phyloP scores from a whole-genome alignment of 2,329 filamentous ascomycete genomes.

The Incumbomyces delicatus region DNA sequence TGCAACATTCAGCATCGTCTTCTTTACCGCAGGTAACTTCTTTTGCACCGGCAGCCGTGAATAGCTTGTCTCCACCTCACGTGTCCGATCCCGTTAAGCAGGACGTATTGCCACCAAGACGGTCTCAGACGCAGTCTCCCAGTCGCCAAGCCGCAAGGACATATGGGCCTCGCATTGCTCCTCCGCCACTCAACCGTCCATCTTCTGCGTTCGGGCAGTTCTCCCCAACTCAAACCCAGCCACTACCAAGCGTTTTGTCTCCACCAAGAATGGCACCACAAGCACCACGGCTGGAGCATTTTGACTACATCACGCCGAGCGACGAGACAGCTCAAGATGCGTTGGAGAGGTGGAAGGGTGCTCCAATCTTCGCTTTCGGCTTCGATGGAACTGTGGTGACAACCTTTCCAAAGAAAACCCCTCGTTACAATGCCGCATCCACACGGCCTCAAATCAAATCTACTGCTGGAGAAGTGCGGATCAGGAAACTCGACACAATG shows the following conservation, averaged over 20 bases:
- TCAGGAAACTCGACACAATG: slow-evolving; percentile 65
- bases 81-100: slow-evolving; percentile 1
- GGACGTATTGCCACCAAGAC: slow-evolving; percentile 29
- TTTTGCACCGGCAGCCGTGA: slow-evolving; percentile 16
- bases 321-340: slow-evolving; percentile 57
- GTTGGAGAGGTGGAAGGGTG: slow-evolving; percentile 81
- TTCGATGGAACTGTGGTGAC: slow-evolving; percentile 74
- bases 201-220: slow-evolving; percentile 44
- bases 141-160: slow-evolving; percentile 43
- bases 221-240: slow-evolving; percentile 22
- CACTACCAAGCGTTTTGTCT: slow-evolving; percentile 19
- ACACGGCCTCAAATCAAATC: slow-evolving; percentile 68
- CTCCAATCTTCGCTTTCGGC: slow-evolving; percentile 78
- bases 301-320: slow-evolving; percentile 47
- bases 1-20: background rate
- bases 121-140: slow-evolving; percentile 52
- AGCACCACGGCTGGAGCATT: slow-evolving; percentile 35
- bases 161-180: slow-evolving; percentile 34
- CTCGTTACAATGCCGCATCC: slow-evolving; percentile 70
- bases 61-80: slow-evolving; percentile 1
- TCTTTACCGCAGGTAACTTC: slow-evolving; percentile 15
- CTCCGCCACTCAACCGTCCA: slow-evolving; percentile 37
- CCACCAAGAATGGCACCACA: slow-evolving; percentile 25
- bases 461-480: slow-evolving; percentile 68
- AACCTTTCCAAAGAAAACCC: slow-evolving; percentile 79